Percentiles rank a stretch among this genome's conserved stretches.
Evolutionary conservation across 225 moss, liverwort and hornwort genomes (phyloP).

Genomic region (Anthoceros angustus): DNA sequence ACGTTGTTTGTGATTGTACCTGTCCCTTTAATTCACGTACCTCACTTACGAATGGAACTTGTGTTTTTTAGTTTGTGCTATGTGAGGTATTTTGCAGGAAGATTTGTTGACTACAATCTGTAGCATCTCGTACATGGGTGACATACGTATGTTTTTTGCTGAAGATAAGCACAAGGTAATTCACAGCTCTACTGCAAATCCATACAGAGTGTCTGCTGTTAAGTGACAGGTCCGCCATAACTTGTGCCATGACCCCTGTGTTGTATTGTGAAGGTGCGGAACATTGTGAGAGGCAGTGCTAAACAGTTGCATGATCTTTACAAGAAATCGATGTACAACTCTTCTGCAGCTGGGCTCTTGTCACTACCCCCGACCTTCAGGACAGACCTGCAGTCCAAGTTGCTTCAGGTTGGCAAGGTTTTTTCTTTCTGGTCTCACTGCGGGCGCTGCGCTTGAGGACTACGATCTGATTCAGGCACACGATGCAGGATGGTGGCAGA

Average conservation of each 20-base stretch:
- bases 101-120: constrained; percentile 78
- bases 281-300: constrained; percentile 76
- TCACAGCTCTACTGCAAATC: neutral
- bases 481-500: too few species aligned
- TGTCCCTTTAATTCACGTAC: neutral
- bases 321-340: constrained; percentile 31
- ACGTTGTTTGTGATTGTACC: too few species aligned
- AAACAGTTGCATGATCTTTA: constrained; percentile 57
- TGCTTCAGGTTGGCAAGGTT: constrained; percentile 19
- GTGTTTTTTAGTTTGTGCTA: constrained; percentile 6
- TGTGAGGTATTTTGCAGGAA: constrained; percentile 38
- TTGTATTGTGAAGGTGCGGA: constrained; percentile 37
- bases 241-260: neutral
- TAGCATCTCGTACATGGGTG: constrained; percentile 78
- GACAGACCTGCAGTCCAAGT: constrained; percentile 43
- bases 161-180: constrained; percentile 78
- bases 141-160: constrained; percentile 85
- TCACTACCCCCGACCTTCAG: constrained; percentile 32
- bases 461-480: too few species aligned
- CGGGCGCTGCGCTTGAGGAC: too few species aligned
- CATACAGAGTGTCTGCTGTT: neutral
- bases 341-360: constrained; percentile 42
- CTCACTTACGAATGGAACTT: constrained; percentile 12
- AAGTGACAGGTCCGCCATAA: neutral
- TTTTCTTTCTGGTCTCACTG: neutral